Conservation (phyloP, 208 protist genomes). For the Polymyxa betae region DNA sequence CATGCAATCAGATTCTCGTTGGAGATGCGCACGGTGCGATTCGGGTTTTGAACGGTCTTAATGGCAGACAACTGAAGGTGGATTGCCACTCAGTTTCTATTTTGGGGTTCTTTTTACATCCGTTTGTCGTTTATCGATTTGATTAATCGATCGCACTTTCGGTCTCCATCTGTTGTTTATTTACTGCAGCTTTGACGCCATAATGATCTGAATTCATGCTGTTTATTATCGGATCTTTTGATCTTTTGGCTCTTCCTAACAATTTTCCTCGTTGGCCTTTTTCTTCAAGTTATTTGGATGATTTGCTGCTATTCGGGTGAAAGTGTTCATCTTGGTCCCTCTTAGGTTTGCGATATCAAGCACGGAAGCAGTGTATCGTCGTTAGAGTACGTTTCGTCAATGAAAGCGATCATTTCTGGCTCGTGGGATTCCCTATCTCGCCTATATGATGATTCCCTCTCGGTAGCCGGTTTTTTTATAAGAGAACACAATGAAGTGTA, state of each 20-base stretch:
- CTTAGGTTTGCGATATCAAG: background rate
- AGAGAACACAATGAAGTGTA: background rate
- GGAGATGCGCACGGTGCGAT: background rate
- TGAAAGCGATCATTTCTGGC: constrained; percentile 17
- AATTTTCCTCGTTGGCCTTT: too few species aligned
- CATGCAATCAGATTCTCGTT: background rate
- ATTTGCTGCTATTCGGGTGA: background rate
- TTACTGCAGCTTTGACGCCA: too few species aligned
- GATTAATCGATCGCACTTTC: too few species aligned
- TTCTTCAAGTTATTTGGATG: too few species aligned
- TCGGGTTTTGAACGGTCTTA: constrained; percentile 29
- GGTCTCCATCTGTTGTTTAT: too few species aligned
- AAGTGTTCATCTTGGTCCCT: background rate
- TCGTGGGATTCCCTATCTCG: constrained; percentile 27
- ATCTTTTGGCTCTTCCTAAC: too few species aligned
- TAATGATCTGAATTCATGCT: too few species aligned
- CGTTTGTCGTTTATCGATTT: background rate
- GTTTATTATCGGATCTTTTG: too few species aligned
- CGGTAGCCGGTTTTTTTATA: background rate
- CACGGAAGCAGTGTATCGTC: background rate
- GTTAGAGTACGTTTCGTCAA: background rate
- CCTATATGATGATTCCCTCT: constrained; percentile 43
- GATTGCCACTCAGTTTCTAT: background rate
- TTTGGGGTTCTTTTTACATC: background rate
- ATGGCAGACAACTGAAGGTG: background rate